Evolutionary conservation across 2,329 filamentous ascomycete genomes (phyloP), one percentile per base, ranked within the genome.

Genomic region (Sphaceloma murrayae): DNA sequence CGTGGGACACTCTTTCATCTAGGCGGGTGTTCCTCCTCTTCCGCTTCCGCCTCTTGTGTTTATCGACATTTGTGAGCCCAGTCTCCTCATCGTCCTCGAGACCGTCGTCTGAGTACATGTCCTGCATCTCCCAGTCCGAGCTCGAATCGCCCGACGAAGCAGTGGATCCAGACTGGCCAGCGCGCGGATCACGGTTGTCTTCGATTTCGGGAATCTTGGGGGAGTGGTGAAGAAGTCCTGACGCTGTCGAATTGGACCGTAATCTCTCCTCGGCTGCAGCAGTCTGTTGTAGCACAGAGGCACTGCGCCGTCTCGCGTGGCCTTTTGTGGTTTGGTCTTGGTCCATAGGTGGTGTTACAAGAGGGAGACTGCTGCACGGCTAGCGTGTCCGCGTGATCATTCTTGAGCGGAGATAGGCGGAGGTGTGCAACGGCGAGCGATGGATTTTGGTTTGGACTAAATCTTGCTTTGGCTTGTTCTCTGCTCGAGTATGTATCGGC

Each of bases 51-150:
- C 80, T 78, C 58, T 80, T 77, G 52, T 75, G 73, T 60, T 77
- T 76, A 55, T 89, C 83, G 56, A 78, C 75, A 49, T 74, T 73
- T 27, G 85, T 93, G 53, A 95, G 68, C 1, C 87, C 88, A 2
- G 84, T 85, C 70, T 95, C 88, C 65, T 94, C 88, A 58, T 95
- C 88, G 54, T 89, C 84, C 49, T 84, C 62, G 17, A 66, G 77
- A 19, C 84, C 61, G 34, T 82, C 83, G 52, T 85, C 82, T 19
- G 78, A 79, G 44, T 77, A 72, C 52, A 77, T 64, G 50, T 71
- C 64, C 54, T 72, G 69, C 55, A 76, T 59, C 58, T 79, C 75
- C 54, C 75, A 68, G 53, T 78, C 75, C 40, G 60, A 62, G 54
- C 63, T 63, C 40, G 63, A 66, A 26, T 45, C 42, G 18, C 42